phyloP scores from a whole-genome alignment of 768 basidiomycete genomes.

The Amanita inopinata region DNA sequence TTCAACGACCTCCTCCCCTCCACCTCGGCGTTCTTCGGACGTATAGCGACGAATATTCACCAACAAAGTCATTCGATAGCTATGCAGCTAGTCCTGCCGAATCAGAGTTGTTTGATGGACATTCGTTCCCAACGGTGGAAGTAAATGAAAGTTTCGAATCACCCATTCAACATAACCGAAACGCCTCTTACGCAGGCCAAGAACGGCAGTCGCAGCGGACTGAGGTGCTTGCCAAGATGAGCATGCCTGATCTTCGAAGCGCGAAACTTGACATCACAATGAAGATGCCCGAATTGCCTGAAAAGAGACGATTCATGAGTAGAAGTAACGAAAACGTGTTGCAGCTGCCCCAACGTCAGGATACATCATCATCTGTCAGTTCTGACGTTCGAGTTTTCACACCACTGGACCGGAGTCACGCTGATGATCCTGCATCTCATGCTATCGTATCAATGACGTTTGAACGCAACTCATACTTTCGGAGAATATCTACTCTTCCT shows the following conservation, averaged over 20 bases:
- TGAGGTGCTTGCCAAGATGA: constrained; percentile 58
- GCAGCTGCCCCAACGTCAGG: constrained; percentile 30
- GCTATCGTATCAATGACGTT: constrained; percentile 55
- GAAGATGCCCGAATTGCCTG: constrained; percentile 15
- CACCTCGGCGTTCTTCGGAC: constrained; percentile 35
- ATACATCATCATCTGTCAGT: not conserved
- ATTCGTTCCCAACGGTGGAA: constrained; percentile 14
- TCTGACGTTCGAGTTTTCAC: not conserved
- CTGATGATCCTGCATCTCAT: constrained; percentile 21
- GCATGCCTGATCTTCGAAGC: constrained; percentile 73
- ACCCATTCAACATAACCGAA: constrained; percentile 32
- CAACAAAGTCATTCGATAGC: constrained; percentile 41
- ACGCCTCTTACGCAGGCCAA: constrained; percentile 40
- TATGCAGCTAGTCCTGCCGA: constrained; percentile 51
- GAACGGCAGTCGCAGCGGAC: constrained; percentile 25
- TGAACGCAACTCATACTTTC: constrained; percentile 90
- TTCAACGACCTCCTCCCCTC: constrained; percentile 38
- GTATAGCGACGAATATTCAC: constrained; percentile 31
- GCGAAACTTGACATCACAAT: constrained; percentile 29
- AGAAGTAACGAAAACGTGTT: too few species aligned
- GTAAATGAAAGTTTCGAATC: constrained; percentile 12
- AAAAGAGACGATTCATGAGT: not conserved
- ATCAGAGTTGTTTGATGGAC: constrained; percentile 35
- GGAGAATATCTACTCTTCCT: constrained; percentile 75
- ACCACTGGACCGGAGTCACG: constrained; percentile 15